Conservation (phyloP, 306 rosid genomes). For the Ammopiptanthus mongolicus region DNA sequence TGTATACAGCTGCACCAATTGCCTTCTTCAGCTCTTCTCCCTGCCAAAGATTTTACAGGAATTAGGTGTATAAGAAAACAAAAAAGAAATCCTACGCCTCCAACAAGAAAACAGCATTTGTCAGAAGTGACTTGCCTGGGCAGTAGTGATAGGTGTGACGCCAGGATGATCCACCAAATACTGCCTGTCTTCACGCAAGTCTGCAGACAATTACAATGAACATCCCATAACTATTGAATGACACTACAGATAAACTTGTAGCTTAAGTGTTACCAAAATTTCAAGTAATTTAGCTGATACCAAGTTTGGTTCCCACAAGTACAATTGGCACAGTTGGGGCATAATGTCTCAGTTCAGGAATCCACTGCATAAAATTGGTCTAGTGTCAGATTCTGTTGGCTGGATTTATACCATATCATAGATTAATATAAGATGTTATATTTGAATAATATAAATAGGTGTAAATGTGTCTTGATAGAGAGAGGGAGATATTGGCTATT, state of each 20-base stretch:
- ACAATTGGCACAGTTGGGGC: conserved; percentile 70
- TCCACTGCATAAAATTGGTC: conserved; percentile 50
- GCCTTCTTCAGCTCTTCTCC: conserved; percentile 92
- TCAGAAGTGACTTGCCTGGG: conserved; percentile 41
- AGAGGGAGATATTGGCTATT: background rate
- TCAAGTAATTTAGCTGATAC: conserved; percentile 19
- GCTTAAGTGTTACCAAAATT: background rate
- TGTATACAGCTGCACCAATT: conserved; percentile 84
- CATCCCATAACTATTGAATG: background rate
- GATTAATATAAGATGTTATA: background rate
- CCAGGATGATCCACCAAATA: conserved; percentile 67
- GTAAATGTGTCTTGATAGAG: background rate
- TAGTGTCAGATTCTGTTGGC: conserved; percentile 14
- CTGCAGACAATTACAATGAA: conserved; percentile 32
- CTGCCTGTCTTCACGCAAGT: conserved; percentile 55
- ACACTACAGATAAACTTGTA: background rate
- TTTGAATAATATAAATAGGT: background rate
- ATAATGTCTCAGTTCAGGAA: conserved; percentile 76
- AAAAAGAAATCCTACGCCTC: background rate
- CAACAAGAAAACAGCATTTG: background rate
- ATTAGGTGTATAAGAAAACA: background rate
- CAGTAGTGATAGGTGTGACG: conserved; percentile 46
- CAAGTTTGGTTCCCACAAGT: conserved; percentile 60
- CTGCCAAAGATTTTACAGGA: conserved; percentile 35
- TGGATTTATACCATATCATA: background rate